Percentiles rank a stretch among this genome's conserved stretches.
Conservation (phyloP, 108 stramenopile genomes). For the Cylindrotheca fusiformis region DNA sequence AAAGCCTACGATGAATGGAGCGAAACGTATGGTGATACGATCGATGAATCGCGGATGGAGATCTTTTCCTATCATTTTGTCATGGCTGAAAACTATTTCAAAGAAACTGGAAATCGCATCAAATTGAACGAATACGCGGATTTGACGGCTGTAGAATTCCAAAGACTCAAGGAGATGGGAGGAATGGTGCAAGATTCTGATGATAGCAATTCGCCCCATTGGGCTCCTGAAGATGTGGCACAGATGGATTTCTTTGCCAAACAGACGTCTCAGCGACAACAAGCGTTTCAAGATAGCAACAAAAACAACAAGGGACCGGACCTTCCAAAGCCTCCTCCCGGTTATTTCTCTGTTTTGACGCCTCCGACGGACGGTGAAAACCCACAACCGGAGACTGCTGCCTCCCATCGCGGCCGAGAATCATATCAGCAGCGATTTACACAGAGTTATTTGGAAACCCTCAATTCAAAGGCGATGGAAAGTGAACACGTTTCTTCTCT, state of each 20-base stretch:
- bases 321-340: neutral
- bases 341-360: neutral
- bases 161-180: neutral
- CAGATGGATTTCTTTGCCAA: neutral
- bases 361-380: neutral
- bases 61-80: conserved; percentile 13
- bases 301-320: neutral
- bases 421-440: neutral
- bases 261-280: neutral
- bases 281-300: neutral
- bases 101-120: conserved; percentile 17
- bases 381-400: neutral
- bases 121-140: conserved; percentile 65
- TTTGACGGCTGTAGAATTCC: conserved; percentile 50
- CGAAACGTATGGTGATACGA: conserved; percentile 1
- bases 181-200: neutral
- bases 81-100: conserved; percentile 13
- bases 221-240: neutral
- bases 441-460: neutral
- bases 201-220: neutral
- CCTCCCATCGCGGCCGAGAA: neutral
- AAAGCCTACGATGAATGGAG: conserved; percentile 17
- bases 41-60: conserved; percentile 7
- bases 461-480: neutral
- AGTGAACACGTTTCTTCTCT: neutral